phyloP scores from a whole-genome alignment of 2,329 filamentous ascomycete genomes.

The Fusarium falciforme region DNA sequence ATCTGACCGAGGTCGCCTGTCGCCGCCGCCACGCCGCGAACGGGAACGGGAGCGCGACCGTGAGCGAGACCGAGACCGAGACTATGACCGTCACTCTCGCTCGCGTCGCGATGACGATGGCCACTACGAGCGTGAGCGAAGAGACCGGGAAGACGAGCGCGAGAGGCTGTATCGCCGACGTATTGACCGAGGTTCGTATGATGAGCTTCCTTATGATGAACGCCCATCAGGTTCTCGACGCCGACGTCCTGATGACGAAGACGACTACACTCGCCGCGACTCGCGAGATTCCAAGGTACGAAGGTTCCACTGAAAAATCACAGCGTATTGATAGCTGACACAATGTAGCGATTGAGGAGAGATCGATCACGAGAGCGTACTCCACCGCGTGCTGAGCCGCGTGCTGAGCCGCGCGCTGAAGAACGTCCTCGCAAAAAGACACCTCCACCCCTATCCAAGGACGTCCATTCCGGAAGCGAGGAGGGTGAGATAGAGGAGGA shows the following conservation, averaged over 20 bases:
- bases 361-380: slow-evolving; percentile 71
- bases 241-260: slow-evolving; percentile 82
- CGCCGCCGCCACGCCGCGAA: slow-evolving; percentile 47
- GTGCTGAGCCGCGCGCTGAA: slow-evolving; percentile 62
- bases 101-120: slow-evolving; percentile 72
- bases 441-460: slow-evolving; percentile 58
- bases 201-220: slow-evolving; percentile 91
- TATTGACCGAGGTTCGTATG: slow-evolving; percentile 78
- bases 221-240: slow-evolving; percentile 74
- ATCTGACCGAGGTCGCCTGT: slow-evolving; percentile 60
- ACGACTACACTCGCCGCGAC: slow-evolving; percentile 72
- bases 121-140: slow-evolving; percentile 86
- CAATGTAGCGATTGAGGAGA: slow-evolving; percentile 66
- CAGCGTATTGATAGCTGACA: slow-evolving; percentile 41
- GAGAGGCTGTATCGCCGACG: slow-evolving; percentile 89
- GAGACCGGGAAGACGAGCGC: slow-evolving; percentile 89
- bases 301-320: not conserved
- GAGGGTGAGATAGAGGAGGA: slow-evolving; percentile 98
- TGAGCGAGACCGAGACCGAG: slow-evolving; percentile 57
- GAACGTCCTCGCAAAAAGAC: slow-evolving; percentile 67
- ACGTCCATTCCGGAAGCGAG: slow-evolving; percentile 82
- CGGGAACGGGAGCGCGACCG: slow-evolving; percentile 49
- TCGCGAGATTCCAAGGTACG: slow-evolving; percentile 76
- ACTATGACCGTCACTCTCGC: slow-evolving; percentile 62
- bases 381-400: slow-evolving; percentile 59